A percentile compares a stretch with the other conserved stretches of the same genome.
Evolutionary conservation across 1,284 basidiomycete genomes (phyloP).

Genomic region (Tetrapyrgos nigripes): DNA sequence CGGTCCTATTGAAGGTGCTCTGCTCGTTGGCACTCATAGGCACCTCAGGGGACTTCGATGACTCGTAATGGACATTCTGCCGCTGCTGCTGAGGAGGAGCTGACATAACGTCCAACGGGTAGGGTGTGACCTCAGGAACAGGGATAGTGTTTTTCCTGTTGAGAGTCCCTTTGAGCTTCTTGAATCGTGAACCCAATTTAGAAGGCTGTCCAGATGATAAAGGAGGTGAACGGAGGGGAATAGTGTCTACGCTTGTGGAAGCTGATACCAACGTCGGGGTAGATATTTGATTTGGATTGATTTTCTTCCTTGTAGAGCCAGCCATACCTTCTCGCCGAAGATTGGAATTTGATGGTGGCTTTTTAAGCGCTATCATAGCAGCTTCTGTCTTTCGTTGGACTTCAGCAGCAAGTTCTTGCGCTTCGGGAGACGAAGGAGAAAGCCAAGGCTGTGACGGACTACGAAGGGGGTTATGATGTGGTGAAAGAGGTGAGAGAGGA

Average conservation of each 20-base stretch:
- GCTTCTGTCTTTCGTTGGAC: slow-evolving; percentile 75
- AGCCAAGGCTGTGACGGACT: slow-evolving; percentile 48
- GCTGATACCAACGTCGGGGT: slow-evolving; percentile 75
- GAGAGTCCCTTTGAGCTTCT: slow-evolving; percentile 71
- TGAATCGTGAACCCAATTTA: slow-evolving; percentile 71
- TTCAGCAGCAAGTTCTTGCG: slow-evolving; percentile 65
- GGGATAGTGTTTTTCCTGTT: slow-evolving; percentile 60
- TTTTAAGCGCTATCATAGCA: slow-evolving; percentile 72
- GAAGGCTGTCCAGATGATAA: slow-evolving; percentile 42
- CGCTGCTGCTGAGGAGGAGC: slow-evolving; percentile 28
- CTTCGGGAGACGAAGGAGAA: slow-evolving; percentile 42
- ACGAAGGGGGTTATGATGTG: slow-evolving; percentile 31
- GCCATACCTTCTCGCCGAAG: slow-evolving; percentile 45
- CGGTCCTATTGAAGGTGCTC: slow-evolving; percentile 54
- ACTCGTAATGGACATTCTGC: slow-evolving; percentile 46
- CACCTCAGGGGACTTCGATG: slow-evolving; percentile 40
- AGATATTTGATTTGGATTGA: slow-evolving; percentile 76
- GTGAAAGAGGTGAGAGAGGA: slow-evolving; percentile 36
- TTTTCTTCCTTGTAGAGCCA: slow-evolving; percentile 60
- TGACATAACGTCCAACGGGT: slow-evolving; percentile 47
- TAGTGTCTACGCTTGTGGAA: slow-evolving; percentile 77
- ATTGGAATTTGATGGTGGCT: slow-evolving; percentile 58
- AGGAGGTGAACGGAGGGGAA: slow-evolving; percentile 63
- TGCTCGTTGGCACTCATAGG: slow-evolving; percentile 56
- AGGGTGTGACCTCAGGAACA: slow-evolving; percentile 53